Evolutionary conservation across 176 grass and related monocot genomes (phyloP).

Genomic region (Cenchrus fungigraminus): DNA sequence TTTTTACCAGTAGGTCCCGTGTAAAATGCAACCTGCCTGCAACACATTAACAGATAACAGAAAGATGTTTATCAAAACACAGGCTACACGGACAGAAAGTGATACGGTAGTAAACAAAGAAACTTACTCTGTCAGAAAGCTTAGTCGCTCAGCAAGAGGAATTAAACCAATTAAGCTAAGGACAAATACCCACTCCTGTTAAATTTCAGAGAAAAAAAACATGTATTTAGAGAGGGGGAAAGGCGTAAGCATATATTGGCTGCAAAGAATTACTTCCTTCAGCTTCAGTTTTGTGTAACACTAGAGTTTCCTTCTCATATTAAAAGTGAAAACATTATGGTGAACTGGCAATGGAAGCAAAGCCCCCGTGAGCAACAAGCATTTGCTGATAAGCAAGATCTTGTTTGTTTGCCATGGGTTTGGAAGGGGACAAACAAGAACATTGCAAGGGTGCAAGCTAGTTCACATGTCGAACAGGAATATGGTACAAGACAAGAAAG

Average conservation of each 20-base stretch:
- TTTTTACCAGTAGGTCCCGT: slow-evolving; percentile 77
- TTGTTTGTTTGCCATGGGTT: slow-evolving; percentile 2
- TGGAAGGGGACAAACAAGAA: neutral
- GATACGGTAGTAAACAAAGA: neutral
- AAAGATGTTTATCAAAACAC: neutral
- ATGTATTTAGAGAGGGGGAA: slow-evolving; percentile 16
- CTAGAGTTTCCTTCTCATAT: neutral
- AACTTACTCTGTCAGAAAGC: slow-evolving; percentile 93
- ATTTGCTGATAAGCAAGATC: neutral
- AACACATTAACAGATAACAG: neutral
- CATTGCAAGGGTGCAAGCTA: neutral
- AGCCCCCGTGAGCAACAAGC: neutral
- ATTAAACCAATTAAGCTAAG: slow-evolving; percentile 79
- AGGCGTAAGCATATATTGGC: neutral
- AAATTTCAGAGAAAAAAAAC: neutral
- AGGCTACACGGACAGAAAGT: neutral
- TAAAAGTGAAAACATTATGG: neutral
- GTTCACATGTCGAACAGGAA: slow-evolving; percentile 35
- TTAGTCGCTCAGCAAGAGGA: slow-evolving; percentile 92
- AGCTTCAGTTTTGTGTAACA: neutral
- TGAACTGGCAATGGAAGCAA: neutral
- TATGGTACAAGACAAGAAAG: neutral
- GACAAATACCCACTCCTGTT: slow-evolving; percentile 86
- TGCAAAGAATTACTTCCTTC: neutral
- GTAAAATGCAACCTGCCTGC: slow-evolving; percentile 85